phyloP scores from a whole-genome alignment of 2,329 filamentous ascomycete genomes.

The Aschersonia sp. region DNA sequence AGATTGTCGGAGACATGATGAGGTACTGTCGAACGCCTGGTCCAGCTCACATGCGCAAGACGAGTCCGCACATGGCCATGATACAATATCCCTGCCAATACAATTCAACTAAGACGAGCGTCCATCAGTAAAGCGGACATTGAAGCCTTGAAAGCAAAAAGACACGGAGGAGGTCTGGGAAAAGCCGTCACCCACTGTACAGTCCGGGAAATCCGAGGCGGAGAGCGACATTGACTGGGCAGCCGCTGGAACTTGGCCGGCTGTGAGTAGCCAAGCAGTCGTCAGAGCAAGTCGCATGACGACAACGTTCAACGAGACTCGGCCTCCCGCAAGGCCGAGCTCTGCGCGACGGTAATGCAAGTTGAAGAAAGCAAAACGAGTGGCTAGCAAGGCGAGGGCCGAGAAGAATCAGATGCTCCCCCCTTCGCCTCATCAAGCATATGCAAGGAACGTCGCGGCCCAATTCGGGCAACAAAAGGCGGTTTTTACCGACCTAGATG shows the following conservation, averaged over 20 bases:
- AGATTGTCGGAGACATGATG: not conserved
- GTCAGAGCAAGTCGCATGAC: not conserved
- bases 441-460: not conserved
- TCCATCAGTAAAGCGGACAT: not conserved
- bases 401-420: not conserved
- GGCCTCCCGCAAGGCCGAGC: too few relatives aligned
- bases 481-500: too few relatives aligned
- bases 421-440: not conserved
- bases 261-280: not conserved
- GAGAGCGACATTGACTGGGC: not conserved
- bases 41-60: constrained; percentile 2
- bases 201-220: constrained; percentile 1
- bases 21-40: not conserved
- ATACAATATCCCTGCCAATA: not conserved
- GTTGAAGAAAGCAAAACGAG: too few relatives aligned
- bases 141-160: not conserved
- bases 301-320: not conserved
- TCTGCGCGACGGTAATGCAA: too few relatives aligned
- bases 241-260: not conserved
- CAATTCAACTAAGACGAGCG: not conserved
- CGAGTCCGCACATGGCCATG: not conserved
- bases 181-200: not conserved
- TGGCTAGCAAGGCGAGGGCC: too few relatives aligned
- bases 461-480: not conserved
- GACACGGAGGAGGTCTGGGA: not conserved